Percentiles rank a stretch among this genome's conserved stretches.
Evolutionary conservation across 345 rosid species (phyloP).

Genomic region (Citrus maxima): DNA sequence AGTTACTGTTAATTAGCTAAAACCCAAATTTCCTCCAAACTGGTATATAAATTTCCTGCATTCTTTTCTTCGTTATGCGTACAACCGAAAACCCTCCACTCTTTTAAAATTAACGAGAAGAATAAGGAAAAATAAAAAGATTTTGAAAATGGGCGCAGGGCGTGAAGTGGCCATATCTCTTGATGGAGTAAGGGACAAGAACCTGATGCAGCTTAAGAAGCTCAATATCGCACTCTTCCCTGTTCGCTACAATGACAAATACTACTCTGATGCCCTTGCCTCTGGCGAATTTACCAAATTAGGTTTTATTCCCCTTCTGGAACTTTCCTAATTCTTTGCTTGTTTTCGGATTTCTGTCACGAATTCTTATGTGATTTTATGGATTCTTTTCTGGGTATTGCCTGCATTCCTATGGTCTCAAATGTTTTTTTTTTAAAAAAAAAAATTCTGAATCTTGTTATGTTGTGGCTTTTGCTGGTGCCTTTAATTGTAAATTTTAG

Average conservation of each 20-base stretch:
- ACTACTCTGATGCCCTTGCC: slow-evolving; percentile 79
- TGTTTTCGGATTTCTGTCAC: not conserved
- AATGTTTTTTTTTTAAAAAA: not conserved
- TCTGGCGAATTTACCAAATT: slow-evolving; percentile 91
- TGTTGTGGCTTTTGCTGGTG: not conserved
- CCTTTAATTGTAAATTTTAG: not conserved
- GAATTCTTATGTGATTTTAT: not conserved
- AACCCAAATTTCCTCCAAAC: not conserved
- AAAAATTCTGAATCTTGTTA: not conserved
- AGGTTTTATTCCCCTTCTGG: slow-evolving; percentile 40
- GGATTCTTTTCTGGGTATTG: not conserved
- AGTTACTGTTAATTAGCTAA: not conserved
- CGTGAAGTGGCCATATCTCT: slow-evolving; percentile 72
- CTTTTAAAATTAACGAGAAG: not conserved
- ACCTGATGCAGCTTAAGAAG: slow-evolving; percentile 94
- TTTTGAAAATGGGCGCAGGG: slow-evolving; percentile 61
- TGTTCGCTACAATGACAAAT: slow-evolving; percentile 91
- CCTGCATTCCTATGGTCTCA: not conserved
- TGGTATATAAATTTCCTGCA: not conserved
- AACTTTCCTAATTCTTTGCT: not conserved
- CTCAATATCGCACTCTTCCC: slow-evolving; percentile 91
- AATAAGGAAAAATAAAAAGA: not conserved
- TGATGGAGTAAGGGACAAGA: slow-evolving; percentile 95
- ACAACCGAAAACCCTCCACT: not conserved
- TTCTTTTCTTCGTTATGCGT: not conserved